phyloP scores from a whole-genome alignment of 2,329 filamentous ascomycete genomes.

The Claviceps pusilla region DNA sequence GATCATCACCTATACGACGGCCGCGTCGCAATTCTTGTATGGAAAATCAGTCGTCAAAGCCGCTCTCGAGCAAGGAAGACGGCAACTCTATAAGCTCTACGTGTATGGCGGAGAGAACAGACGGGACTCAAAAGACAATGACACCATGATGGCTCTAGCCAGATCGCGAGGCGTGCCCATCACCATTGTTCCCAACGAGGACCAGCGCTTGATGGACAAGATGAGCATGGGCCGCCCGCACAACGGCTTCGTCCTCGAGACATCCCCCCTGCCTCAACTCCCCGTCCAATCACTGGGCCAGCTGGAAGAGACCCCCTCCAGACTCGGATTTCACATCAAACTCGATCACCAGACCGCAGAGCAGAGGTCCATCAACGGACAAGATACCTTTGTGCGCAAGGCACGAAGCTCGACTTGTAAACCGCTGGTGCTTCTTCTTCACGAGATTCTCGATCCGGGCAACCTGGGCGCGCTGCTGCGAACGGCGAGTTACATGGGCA shows the following conservation, averaged over 20 bases:
- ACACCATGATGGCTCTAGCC: slow-evolving; percentile 31
- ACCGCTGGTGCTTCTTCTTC: slow-evolving; percentile 59
- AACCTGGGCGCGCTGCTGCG: slow-evolving; percentile 85
- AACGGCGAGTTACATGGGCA: slow-evolving; percentile 79
- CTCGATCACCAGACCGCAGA: slow-evolving; percentile 58
- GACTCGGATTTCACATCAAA: slow-evolving; percentile 40
- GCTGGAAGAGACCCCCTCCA: slow-evolving; percentile 28
- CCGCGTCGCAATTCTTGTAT: slow-evolving; percentile 84
- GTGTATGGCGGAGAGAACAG: slow-evolving; percentile 48
- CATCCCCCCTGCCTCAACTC: slow-evolving; percentile 62
- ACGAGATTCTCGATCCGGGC: slow-evolving; percentile 69
- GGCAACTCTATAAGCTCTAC: slow-evolving; percentile 75
- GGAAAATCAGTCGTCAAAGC: slow-evolving; percentile 69
- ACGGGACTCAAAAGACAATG: slow-evolving; percentile 32
- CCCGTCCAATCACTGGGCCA: slow-evolving; percentile 46
- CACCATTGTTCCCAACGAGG: slow-evolving; percentile 41
- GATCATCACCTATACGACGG: slow-evolving; percentile 50
- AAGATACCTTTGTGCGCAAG: slow-evolving; percentile 30
- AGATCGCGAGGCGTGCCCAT: slow-evolving; percentile 35
- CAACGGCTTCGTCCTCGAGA: slow-evolving; percentile 79
- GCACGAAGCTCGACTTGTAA: slow-evolving; percentile 26
- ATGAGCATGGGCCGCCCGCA: slow-evolving; percentile 73
- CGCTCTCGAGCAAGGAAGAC: slow-evolving; percentile 49
- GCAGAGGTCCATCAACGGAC: slow-evolving; percentile 60
- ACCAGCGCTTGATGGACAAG: slow-evolving; percentile 61